Evolutionary conservation across 345 rosid genomes (phyloP), one percentile per base, ranked within the genome.

Genomic region (Salix udensis): DNA sequence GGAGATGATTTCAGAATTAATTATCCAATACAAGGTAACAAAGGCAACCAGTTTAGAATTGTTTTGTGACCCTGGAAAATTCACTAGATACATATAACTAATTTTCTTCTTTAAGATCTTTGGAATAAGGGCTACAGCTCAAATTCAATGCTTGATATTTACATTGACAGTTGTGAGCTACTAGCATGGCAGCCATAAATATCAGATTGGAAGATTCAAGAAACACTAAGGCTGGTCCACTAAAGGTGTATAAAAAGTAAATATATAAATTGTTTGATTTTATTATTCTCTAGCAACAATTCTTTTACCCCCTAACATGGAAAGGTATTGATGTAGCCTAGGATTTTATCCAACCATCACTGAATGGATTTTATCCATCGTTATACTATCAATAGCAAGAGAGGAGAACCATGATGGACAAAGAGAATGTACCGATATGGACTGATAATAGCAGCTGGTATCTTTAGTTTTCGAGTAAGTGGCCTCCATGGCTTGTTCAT

Each of bases 401-500:
- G 55, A 67, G 44, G 4, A 71, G 48, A 42, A 65, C 53, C 55
- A 76, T 23, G 53, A 19, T 19, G 39, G 67, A 40, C 58, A 18
- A 18, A 61, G 23, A 75, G 26, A 78, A 7, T 76, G 65, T 87
- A 95, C 98, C 97, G 81, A 78, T 95, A 95, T 77, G 98, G 98
- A 80, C 98, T 95, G 81, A 95, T 80, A 77, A 95, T 24, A 74
- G 92, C 97, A 78, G 98, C 98, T 76, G 98, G 97, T 68, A 95
- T 95, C 85, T 90, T 91, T 44, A 95, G 76, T 82, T 95, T 95
- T 81, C 98, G 78, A 13, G 97, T 95, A 62, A 95, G 97, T 19
- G 98, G 98, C 83, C 94, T 88, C 98, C 98, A 95, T 7, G 98
- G 98, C 80, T 89, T 93, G 84, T 55, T 90, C 90, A 95, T 86